Percentiles rank a stretch among this genome's conserved stretches.
Conservation (phyloP, 495 filamentous ascomycete genomes). For the Podospora bellae-mahoneyi region DNA sequence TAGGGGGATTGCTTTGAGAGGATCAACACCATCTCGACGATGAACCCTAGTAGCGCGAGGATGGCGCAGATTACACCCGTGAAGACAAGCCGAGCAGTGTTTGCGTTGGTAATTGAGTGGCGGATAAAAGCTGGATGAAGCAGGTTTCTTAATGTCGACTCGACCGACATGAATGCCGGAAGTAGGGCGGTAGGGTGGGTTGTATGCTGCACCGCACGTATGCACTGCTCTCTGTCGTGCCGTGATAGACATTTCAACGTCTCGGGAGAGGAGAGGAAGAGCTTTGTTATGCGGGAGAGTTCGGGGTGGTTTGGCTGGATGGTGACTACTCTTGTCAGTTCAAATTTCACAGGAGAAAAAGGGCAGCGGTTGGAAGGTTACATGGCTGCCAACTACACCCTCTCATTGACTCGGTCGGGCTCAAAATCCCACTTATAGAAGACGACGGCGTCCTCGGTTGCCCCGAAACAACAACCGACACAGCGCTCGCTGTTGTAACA, state of each 20-base stretch:
- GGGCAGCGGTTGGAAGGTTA: constrained; percentile 10
- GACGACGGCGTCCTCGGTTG: not conserved
- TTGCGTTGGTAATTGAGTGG: constrained; percentile 65
- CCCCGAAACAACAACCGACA: not conserved
- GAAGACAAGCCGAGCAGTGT: constrained; percentile 55
- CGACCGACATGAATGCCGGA: constrained; percentile 51
- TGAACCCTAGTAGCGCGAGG: constrained; percentile 48
- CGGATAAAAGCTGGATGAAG: constrained; percentile 43
- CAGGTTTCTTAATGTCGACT: constrained; percentile 42
- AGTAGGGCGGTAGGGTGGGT: constrained; percentile 68
- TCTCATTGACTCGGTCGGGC: constrained; percentile 22
- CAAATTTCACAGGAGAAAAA: not conserved
- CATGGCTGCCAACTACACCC: constrained; percentile 36
- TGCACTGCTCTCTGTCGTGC: constrained; percentile 53
- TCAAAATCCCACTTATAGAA: constrained; percentile 11
- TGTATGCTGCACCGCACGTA: constrained; percentile 63
- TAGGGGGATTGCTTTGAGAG: constrained; percentile 51
- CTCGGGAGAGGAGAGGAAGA: constrained; percentile 61
- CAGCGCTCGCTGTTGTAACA: not conserved
- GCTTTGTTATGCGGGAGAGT: constrained; percentile 56
- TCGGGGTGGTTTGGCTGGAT: constrained; percentile 69
- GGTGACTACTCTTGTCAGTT: constrained; percentile 53
- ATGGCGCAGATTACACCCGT: constrained; percentile 52
- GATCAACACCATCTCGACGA: constrained; percentile 54
- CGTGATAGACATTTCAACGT: constrained; percentile 58